phyloP scores from a whole-genome alignment of 208 protist species.

The Trypanosoma brucei region DNA sequence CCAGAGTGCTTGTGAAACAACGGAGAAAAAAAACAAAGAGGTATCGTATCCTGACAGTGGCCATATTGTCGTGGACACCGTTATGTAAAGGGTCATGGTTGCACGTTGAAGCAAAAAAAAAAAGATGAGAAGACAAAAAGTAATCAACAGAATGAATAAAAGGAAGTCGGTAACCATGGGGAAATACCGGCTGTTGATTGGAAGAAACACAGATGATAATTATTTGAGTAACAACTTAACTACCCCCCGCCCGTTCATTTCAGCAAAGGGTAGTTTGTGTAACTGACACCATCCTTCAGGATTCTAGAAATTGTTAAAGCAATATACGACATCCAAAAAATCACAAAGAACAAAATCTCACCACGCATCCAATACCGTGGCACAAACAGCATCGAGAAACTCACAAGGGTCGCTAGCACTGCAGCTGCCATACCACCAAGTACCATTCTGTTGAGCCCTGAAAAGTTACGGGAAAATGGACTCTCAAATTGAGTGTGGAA shows the following conservation, averaged over 20 bases:
- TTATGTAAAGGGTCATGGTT: too few relatives aligned
- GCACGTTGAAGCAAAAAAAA: too few relatives aligned
- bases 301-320: slow-evolving; percentile 32
- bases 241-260: background rate
- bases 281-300: slow-evolving; percentile 46
- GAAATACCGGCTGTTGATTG: too few relatives aligned
- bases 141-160: too few relatives aligned
- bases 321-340: slow-evolving; percentile 46
- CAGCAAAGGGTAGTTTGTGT: slow-evolving; percentile 69
- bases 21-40: too few relatives aligned
- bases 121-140: too few relatives aligned
- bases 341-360: slow-evolving; percentile 25
- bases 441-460: slow-evolving; percentile 56
- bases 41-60: too few relatives aligned
- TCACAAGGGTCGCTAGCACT: slow-evolving; percentile 29
- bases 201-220: too few relatives aligned
- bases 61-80: too few relatives aligned
- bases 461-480: slow-evolving; percentile 62
- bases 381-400: slow-evolving; percentile 27
- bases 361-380: slow-evolving; percentile 19
- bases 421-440: slow-evolving; percentile 41
- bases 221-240: background rate
- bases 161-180: too few relatives aligned
- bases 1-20: too few relatives aligned
- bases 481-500: slow-evolving; percentile 56